Evolutionary conservation across 345 rosid genomes (phyloP).

Genomic region (Excoecaria agallocha): DNA sequence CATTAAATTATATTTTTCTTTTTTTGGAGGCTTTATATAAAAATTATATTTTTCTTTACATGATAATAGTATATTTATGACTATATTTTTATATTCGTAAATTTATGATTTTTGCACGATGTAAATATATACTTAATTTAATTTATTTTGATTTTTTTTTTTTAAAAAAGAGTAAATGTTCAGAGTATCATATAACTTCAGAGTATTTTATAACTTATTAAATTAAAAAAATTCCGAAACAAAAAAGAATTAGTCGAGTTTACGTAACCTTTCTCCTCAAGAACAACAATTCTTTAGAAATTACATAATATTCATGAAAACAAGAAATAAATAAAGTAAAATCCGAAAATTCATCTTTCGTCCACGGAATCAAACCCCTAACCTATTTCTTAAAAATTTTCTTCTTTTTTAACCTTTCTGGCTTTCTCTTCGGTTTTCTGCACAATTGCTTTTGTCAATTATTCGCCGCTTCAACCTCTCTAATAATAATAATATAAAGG

Average conservation of each 20-base stretch:
- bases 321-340: neutral
- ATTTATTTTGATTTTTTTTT: too few relatives aligned
- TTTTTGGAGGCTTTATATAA: too few relatives aligned
- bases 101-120: too few relatives aligned
- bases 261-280: neutral
- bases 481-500: neutral
- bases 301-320: neutral
- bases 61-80: too few relatives aligned
- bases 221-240: neutral
- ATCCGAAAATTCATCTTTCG: neutral
- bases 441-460: constrained; percentile 1
- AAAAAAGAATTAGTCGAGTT: neutral
- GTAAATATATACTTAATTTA: too few relatives aligned
- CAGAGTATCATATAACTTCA: too few relatives aligned
- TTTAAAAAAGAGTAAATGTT: too few relatives aligned
- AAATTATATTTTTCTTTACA: too few relatives aligned
- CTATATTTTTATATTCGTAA: too few relatives aligned
- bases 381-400: neutral
- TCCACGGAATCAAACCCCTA: constrained; percentile 12
- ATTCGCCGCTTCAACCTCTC: neutral
- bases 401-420: neutral
- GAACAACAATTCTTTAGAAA: neutral
- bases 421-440: neutral
- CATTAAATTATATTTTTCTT: too few relatives aligned
- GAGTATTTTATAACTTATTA: too few relatives aligned